A percentile compares a stretch with the other conserved stretches of the same genome.
phyloP scores from a whole-genome alignment of 495 filamentous ascomycete genomes.

The Glutinoglossum americanum region DNA sequence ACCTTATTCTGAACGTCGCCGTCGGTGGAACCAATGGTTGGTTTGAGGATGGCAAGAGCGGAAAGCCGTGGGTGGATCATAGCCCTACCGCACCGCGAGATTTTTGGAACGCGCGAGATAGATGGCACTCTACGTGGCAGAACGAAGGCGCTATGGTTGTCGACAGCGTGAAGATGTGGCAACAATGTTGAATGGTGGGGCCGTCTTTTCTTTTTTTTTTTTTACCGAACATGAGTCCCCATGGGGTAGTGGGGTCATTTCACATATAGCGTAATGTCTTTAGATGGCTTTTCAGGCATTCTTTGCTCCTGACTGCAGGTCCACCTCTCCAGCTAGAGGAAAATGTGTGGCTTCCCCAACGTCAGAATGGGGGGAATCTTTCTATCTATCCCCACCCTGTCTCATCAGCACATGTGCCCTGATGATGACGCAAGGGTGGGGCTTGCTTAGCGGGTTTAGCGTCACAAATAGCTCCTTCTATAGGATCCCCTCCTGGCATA shows the following conservation, averaged over 20 bases:
- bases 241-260: neutral
- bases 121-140: slow-evolving; percentile 59
- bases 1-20: slow-evolving; percentile 60
- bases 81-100: slow-evolving; percentile 42
- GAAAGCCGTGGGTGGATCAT: slow-evolving; percentile 63
- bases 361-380: too few species aligned
- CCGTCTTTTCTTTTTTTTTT: neutral
- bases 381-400: too few species aligned
- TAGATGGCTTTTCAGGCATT: neutral
- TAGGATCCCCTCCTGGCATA: too few species aligned
- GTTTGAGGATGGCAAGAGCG: slow-evolving; percentile 47
- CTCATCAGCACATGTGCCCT: too few species aligned
- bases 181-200: slow-evolving; percentile 23
- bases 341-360: too few species aligned
- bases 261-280: neutral
- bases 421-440: too few species aligned
- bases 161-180: slow-evolving; percentile 58
- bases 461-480: too few species aligned
- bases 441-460: too few species aligned
- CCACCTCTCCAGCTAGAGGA: too few species aligned
- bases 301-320: neutral
- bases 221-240: neutral
- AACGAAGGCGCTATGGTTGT: slow-evolving; percentile 43
- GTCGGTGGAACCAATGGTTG: slow-evolving; percentile 72
- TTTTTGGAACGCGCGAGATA: slow-evolving; percentile 44